Base-by-base conservation (phyloP, 2,329 filamentous ascomycete genomes). In the Phaeosphaeria sp. region DNA sequence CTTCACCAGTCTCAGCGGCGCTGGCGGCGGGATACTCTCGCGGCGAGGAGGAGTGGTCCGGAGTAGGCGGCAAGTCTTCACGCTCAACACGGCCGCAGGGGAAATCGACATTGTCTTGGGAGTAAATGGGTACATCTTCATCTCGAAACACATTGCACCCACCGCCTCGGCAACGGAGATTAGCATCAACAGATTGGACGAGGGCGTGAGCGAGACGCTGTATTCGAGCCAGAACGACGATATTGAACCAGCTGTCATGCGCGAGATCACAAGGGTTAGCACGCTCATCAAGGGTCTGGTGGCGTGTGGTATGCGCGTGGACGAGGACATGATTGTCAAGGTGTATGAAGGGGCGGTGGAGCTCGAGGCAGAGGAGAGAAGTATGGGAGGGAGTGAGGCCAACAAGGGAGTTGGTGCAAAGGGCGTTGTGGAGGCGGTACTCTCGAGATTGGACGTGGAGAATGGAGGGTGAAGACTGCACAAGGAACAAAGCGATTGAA, bases 61-160 rank as follows among this genome's bases (percentile, higher is more conserved):
- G 52, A 87, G 89, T 22, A 87, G 94, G 67, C 83, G 93, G 56
- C 95, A 99, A 80, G 89, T 95, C 42, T 97, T 95, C 85, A 95
- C 92, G 79, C 83, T 33, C 70, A 78, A 58, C 82, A 84, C 33
- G 83, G 85, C 33, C 84, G 86, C 52, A 0, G 89, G 88, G 62
- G 86, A 88, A 48, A 86, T 99, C 25, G 92, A 97, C 73, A 87
- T 98, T 7, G 85, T 97, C 52, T 83, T 99, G 0, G 95, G 95
- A 2, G 95, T 99, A 41, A 99, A 99, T 71, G 95, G 95, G 0
- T 98, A 96, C 75, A 93, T 98, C 57, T 99, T 92, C 90, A 93
- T 98, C 72, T 89, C 89, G 77, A 93, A 92, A 80, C 92, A 96
- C 69, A 81, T 90, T 7, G 88, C 91, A 65, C 85, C 84, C 2